Conservation (phyloP, 1,284 basidiomycete genomes). For the Malassezia nana region DNA sequence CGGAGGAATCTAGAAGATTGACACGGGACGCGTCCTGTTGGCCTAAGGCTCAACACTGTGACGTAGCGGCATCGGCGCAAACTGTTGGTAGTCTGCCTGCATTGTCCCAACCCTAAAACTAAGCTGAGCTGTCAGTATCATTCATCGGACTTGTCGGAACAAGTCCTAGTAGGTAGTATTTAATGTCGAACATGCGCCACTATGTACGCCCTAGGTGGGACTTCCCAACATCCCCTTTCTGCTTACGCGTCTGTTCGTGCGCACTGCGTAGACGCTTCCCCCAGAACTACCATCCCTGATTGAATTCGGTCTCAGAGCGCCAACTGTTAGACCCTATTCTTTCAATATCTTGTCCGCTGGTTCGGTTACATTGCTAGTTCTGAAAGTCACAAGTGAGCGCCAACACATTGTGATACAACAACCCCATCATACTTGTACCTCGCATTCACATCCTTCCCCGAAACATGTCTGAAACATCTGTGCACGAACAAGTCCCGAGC, state of each 20-base stretch:
- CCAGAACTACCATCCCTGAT: slow-evolving; percentile 4
- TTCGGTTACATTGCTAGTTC: slow-evolving; percentile 3
- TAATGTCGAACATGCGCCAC: too few species aligned
- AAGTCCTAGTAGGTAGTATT: not conserved
- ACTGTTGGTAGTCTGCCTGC: not conserved
- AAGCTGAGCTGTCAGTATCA: not conserved
- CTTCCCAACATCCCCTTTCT: too few species aligned
- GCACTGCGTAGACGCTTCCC: too few species aligned
- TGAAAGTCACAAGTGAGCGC: slow-evolving; percentile 14
- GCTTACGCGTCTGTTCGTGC: not conserved
- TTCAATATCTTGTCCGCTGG: slow-evolving; percentile 3
- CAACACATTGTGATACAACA: slow-evolving; percentile 9
- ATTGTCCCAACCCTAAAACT: not conserved
- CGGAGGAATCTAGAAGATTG: not conserved
- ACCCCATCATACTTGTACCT: not conserved
- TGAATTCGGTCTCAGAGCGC: not conserved
- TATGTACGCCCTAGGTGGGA: too few species aligned
- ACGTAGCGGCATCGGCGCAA: not conserved
- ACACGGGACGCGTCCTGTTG: not conserved
- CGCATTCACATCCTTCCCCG: not conserved
- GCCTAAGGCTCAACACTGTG: not conserved
- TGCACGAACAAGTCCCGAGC: slow-evolving; percentile 4
- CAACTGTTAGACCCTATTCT: not conserved
- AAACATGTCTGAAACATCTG: not conserved
- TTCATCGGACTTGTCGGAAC: not conserved